Evolutionary conservation across 1,284 basidiomycete genomes (phyloP), one percentile per base, ranked within the genome.

Genomic region (Agaricales sp.): DNA sequence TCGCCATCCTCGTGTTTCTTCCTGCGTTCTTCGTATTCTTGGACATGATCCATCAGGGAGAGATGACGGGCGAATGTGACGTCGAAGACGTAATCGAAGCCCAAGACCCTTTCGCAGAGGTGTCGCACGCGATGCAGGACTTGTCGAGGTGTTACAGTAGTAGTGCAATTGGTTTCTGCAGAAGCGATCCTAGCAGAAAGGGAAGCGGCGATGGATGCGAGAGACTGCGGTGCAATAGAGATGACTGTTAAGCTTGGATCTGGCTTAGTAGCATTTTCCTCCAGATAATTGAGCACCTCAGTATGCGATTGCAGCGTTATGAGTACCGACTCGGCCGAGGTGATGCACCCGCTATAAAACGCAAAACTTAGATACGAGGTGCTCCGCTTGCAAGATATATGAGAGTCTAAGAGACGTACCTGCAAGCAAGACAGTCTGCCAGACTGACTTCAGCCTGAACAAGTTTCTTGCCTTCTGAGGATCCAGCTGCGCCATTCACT

Each of bases 231-330:
- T 0, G 94, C 84, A 49, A 97, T 85, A 16, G 92, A 94, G 2
- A 94, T 67, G 19, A 95, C 79, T 3, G 90, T 61, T 39, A 54
- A 46, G 13, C 50, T 50, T 14, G 63, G 60, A 39, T 66, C 61
- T 50, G 63, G 56, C 47, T 61, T 54, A 30, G 67, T 59, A 1
- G 74, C 66, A 56, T 89, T 87, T 20, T 68, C 63, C 39, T 73
- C 65, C 20, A 96, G 74, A 57, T 89, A 86, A 47, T 76, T 76
- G 41, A 93, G 75, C 1, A 99, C 90, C 65, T 99, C 93, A 20
- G 82, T 80, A 61, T 97, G 93, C 13, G 91, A 95, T 66, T 99
- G 96, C 53, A 96, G 78, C n/a, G 92, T 93, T 62, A 99, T 96
- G 51, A 99, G 78, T 30, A 99, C 86, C 12, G 91, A 95, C 72